Percentiles rank a stretch among this genome's conserved stretches.
Conservation (phyloP, 2,329 filamentous ascomycete genomes). For the Stemphylium beticola region DNA sequence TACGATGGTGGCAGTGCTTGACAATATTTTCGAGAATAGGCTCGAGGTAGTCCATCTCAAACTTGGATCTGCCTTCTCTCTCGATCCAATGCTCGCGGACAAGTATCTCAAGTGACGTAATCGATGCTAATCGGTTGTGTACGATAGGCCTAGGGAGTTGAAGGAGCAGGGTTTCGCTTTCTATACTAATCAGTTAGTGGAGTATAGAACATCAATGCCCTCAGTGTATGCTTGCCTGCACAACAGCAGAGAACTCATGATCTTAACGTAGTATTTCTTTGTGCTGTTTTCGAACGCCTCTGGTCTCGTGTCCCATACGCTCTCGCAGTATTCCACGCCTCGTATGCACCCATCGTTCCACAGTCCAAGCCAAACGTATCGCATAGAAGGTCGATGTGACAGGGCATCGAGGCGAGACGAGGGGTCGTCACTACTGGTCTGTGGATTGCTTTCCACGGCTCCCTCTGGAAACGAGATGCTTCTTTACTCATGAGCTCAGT, state of each 20-base stretch:
- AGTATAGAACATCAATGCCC: slow-evolving; percentile 14
- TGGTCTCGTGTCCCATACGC: no score
- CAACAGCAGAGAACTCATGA: slow-evolving; percentile 14
- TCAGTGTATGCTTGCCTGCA: slow-evolving; percentile 18
- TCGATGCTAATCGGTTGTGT: slow-evolving; percentile 3
- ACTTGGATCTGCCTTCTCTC: neutral
- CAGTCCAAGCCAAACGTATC: neutral
- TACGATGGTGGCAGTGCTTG: slow-evolving; percentile 4
- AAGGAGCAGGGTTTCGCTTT: slow-evolving; percentile 13
- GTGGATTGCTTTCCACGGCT: neutral
- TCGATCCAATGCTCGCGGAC: neutral
- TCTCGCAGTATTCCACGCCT: neutral
- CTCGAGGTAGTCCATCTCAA: slow-evolving; percentile 6
- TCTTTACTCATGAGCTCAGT: neutral
- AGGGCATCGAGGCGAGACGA: slow-evolving; percentile 5
- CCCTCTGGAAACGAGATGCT: neutral
- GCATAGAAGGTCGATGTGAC: neutral
- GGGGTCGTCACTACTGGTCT: slow-evolving; percentile 1
- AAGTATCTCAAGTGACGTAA: slow-evolving; percentile 12
- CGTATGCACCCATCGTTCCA: neutral
- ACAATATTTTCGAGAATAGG: slow-evolving; percentile 12
- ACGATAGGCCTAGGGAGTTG: slow-evolving; percentile 12
- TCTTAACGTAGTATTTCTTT: slow-evolving; percentile 1
- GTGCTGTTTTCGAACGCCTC: no score
- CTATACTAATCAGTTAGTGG: slow-evolving; percentile 11